phyloP scores from a whole-genome alignment of 495 filamentous ascomycete species.

The Echria macrotheca region DNA sequence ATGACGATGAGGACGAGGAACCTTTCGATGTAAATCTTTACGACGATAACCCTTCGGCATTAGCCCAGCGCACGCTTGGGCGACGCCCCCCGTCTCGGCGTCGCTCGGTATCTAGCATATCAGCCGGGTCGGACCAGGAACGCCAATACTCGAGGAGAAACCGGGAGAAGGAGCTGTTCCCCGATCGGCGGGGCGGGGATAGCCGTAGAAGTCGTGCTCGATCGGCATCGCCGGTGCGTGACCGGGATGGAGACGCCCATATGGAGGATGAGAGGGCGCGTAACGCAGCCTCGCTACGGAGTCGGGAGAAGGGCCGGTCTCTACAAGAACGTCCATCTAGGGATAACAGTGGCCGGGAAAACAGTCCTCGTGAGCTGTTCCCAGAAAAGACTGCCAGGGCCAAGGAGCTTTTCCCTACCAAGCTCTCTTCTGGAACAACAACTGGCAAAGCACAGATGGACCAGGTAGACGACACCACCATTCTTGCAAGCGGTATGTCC shows the following conservation, averaged over 20 bases:
- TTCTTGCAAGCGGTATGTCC: conserved; percentile 34
- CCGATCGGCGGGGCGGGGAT: conserved; percentile 24
- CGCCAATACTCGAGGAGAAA: conserved; percentile 26
- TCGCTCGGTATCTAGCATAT: conserved; percentile 30
- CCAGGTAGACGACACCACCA: conserved; percentile 40
- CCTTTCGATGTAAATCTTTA: conserved; percentile 71
- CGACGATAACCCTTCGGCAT: conserved; percentile 54
- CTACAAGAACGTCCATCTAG: conserved; percentile 37
- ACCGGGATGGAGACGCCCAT: conserved; percentile 52
- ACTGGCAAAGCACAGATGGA: conserved; percentile 35
- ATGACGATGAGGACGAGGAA: conserved; percentile 46
- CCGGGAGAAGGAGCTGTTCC: conserved; percentile 51
- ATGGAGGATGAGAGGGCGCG: conserved; percentile 36
- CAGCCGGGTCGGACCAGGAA: conserved; percentile 23
- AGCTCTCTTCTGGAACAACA: conserved; percentile 24
- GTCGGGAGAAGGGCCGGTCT: conserved; percentile 41
- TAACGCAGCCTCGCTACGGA: conserved; percentile 29
- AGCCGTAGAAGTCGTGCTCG: conserved; percentile 52
- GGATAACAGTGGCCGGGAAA: conserved; percentile 35
- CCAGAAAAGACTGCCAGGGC: conserved; percentile 44
- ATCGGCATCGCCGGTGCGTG: conserved; percentile 64
- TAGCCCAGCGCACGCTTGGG: conserved; percentile 25
- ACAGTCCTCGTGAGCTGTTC: conserved; percentile 53
- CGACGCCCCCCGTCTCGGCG: conserved; percentile 19
- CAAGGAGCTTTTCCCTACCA: conserved; percentile 72